Conservation (phyloP, 2,329 filamentous ascomycete genomes). For the Arthrobotrys sphaeroides region DNA sequence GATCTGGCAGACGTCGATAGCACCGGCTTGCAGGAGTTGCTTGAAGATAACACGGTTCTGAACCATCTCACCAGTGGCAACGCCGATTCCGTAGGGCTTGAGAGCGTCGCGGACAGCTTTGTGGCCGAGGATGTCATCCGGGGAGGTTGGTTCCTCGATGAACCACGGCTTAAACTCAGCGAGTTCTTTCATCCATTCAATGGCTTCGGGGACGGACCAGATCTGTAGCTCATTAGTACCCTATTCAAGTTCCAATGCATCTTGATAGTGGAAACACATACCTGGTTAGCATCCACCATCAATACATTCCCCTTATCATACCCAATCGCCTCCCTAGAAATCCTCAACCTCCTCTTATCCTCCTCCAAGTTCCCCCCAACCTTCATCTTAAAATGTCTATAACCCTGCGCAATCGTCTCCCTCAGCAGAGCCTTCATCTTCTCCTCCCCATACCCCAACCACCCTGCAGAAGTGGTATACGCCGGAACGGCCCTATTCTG, state of each 20-base stretch:
- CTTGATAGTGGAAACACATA: constrained; percentile 59
- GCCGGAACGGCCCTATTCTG: constrained; percentile 80
- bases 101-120: constrained; percentile 84
- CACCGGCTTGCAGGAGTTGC: constrained; percentile 80
- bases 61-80: constrained; percentile 94
- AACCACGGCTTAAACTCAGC: constrained; percentile 81
- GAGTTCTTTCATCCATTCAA: constrained; percentile 84
- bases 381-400: constrained; percentile 90
- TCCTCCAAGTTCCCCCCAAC: constrained; percentile 78
- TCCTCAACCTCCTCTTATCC: constrained; percentile 74
- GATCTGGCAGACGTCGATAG: constrained; percentile 88
- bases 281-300: constrained; percentile 94
- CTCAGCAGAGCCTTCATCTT: constrained; percentile 80
- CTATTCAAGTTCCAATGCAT: background rate
- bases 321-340: constrained; percentile 79
- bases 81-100: constrained; percentile 77
- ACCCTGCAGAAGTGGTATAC: constrained; percentile 89
- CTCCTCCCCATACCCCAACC: constrained; percentile 88
- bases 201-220: constrained; percentile 89
- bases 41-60: constrained; percentile 96
- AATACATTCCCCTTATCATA: constrained; percentile 84
- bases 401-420: constrained; percentile 79
- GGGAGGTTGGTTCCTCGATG: constrained; percentile 91
- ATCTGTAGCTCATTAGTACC: constrained; percentile 62
- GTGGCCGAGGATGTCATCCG: constrained; percentile 89